phyloP scores from a whole-genome alignment of 2,329 filamentous ascomycete genomes.

The Thielaviopsis punctulata region DNA sequence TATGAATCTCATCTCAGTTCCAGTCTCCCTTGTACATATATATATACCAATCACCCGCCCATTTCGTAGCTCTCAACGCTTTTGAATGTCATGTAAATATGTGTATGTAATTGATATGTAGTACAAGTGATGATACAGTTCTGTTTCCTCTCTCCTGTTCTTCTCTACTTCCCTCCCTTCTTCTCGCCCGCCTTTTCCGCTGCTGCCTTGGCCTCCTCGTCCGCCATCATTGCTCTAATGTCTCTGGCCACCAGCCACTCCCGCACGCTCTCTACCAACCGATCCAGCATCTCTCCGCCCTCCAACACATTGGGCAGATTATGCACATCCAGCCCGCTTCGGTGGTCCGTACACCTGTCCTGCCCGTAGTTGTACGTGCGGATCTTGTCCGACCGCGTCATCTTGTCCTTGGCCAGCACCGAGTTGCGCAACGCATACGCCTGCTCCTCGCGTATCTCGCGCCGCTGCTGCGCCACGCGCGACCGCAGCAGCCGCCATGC shows the following conservation, averaged over 20 bases:
- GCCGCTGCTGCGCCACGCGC: slow-evolving; percentile 59
- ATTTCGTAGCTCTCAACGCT: too few species aligned
- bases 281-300: slow-evolving; percentile 53
- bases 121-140: slow-evolving; percentile 5
- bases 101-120: neutral
- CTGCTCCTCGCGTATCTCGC: slow-evolving; percentile 73
- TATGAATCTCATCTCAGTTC: neutral
- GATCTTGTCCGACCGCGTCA: slow-evolving; percentile 86
- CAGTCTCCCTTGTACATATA: neutral
- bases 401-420: slow-evolving; percentile 61
- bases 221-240: slow-evolving; percentile 52
- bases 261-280: slow-evolving; percentile 60
- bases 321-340: slow-evolving; percentile 62
- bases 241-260: slow-evolving; percentile 62
- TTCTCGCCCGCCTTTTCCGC: slow-evolving; percentile 7
- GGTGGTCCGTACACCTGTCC: slow-evolving; percentile 74
- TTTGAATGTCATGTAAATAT: neutral
- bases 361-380: slow-evolving; percentile 70
- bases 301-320: slow-evolving; percentile 66
- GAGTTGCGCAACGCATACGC: slow-evolving; percentile 56
- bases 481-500: slow-evolving; percentile 77
- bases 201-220: slow-evolving; percentile 29
- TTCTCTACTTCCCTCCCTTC: slow-evolving; percentile 11
- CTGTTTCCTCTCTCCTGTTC: neutral
- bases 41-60: too few species aligned